Base-by-base conservation (phyloP, 441 rosid species). In the Francoa sonchifolia region DNA sequence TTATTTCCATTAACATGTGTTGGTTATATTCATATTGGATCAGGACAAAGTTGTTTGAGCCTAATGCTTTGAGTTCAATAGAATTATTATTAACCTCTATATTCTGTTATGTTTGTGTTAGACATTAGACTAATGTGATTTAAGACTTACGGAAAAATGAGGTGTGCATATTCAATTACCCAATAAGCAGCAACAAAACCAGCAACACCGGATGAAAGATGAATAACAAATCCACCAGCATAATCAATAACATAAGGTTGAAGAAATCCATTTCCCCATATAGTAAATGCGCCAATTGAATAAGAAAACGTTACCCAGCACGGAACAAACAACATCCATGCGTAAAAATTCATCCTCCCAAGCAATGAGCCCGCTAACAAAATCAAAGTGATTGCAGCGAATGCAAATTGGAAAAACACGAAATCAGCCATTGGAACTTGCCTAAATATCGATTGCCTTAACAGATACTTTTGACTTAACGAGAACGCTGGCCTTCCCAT, bases 121-220 rank as follows among this genome's bases (percentile, higher is more conserved):
- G n/a, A n/a, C n/a, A n/a, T n/a, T n/a, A n/a, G n/a, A n/a, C n/a
- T n/a, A n/a, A 21, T 39, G 11, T 15, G 11, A 21, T 39, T 3
- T 6, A 36, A 9, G 13, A 47, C 21, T 44, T 19, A 19, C 44
- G 23, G 35, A 45, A 54, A 19, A 12, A 45, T 39, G 1, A 17
- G 47, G 36, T 41, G 26, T 19, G 33, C 29, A 26, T 19, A 32
- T 39, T 18, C 14, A 57, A 47, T 52, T 67, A 72, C 83, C 88
- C 83, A 70, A 25, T 61, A 72, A 44, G 88, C 76, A 43, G 83
- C 83, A 11, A 77, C 72, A 65, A 78, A 78, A 28, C 83, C 88
- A 47, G 83, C 78, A 14, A 75, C 80, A 3, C 78, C 76, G 37
- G 88, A 75, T 2, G 83, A 79, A 7, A 79, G 72, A 50, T 79